Evolutionary conservation across 345 rosid species (phyloP), one percentile per base, ranked within the genome.

Genomic region (Citrus mangshanensis): DNA sequence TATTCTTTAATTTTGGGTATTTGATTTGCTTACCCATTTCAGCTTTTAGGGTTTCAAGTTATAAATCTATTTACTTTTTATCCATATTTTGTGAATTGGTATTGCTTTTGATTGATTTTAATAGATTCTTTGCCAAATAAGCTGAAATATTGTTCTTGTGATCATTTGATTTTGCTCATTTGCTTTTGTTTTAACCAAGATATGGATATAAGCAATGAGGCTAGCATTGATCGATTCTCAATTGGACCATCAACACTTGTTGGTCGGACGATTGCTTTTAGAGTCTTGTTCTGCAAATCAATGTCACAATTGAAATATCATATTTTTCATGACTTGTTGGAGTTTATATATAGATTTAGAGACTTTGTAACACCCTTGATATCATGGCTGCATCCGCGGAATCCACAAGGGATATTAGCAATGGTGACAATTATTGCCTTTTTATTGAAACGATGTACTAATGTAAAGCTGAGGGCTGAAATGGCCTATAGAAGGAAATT

Each of bases 171-270:
- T 54, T 18, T 54, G 58, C 18, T 46, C 51, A 46, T 18, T 18
- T 54, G 21, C 21, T 68, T 49, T 72, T 60, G 14, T 14, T 40
- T 64, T 14, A 58, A 68, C 77, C 55, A 72, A 80, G 70, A 46
- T 61, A 96, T 94, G 98, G 99, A 94, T 85, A 92, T 96, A 82
- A 94, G 91, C 77, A 96, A 91, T 68, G 99, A 96, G 78, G 99
- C 98, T 9, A 88, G 72, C 51, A 87, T 96, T 77, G 98, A 87
- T 81, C 89, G 87, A 4, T 94, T 96, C 82, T 83, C 90, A 7
- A 96, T 96, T 71, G 99, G 99, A 77, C 99, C 99, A 35, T 87
- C 97, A 35, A 86, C 98, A 3, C 85, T 94, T 35, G 78, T 94
- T 46, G 99, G 98, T 14, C 84, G 98, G 75, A 90, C 97, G 6